Conservation (phyloP, 192 early-diverging fungal species). For the Cetraspora pellucida region DNA sequence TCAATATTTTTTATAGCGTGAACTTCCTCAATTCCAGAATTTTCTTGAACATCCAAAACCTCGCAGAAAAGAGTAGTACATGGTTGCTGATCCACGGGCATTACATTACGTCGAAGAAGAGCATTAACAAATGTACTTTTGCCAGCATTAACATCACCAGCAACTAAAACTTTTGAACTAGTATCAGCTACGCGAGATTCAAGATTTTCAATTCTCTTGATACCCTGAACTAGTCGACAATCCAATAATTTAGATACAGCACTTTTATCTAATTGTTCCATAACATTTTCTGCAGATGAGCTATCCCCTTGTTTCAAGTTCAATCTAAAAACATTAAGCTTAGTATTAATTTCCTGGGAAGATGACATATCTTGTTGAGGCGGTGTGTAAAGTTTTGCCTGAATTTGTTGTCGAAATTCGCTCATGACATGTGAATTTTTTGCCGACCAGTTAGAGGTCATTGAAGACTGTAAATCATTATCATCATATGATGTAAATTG, state of each 20-base stretch:
- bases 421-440: neutral
- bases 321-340: slow-evolving; percentile 66
- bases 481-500: no score
- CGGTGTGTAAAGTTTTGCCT: neutral
- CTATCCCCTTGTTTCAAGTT: slow-evolving; percentile 71
- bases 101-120: slow-evolving; percentile 82
- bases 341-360: slow-evolving; percentile 44
- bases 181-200: slow-evolving; percentile 85
- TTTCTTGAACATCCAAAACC: slow-evolving; percentile 90
- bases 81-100: slow-evolving; percentile 97
- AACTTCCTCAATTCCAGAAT: slow-evolving; percentile 87
- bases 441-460: no score
- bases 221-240: slow-evolving; percentile 64
- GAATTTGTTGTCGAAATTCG: neutral
- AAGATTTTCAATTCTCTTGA: slow-evolving; percentile 81
- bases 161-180: slow-evolving; percentile 92
- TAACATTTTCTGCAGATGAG: slow-evolving; percentile 53
- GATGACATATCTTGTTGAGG: slow-evolving; percentile 2
- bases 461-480: no score
- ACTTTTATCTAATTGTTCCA: slow-evolving; percentile 67
- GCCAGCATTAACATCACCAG: slow-evolving; percentile 97
- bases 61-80: slow-evolving; percentile 97
- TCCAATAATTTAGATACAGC: slow-evolving; percentile 74
- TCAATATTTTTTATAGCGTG: slow-evolving; percentile 80
- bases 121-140: slow-evolving; percentile 98